Evolutionary conservation across 2,329 filamentous ascomycete species (phyloP).

Genomic region (Penicillium expansum): DNA sequence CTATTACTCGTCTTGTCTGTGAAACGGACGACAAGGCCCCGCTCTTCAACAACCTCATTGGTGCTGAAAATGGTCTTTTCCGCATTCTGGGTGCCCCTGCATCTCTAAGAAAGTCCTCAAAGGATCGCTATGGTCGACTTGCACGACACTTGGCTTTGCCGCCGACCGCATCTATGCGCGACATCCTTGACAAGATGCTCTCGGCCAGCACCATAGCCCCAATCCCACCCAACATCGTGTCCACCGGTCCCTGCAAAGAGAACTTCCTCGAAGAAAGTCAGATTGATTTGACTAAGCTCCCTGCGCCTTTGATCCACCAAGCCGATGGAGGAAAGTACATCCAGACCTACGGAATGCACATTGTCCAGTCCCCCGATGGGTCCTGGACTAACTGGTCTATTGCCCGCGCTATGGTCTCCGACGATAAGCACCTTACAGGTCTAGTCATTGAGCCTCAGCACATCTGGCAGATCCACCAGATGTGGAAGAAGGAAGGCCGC

Average conservation of each 20-base stretch:
- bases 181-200: slow-evolving; percentile 6
- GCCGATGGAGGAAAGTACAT: slow-evolving; percentile 52
- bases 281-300: slow-evolving; percentile 46
- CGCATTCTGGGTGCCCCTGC: slow-evolving; percentile 49
- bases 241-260: slow-evolving; percentile 47
- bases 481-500: slow-evolving; percentile 47
- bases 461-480: slow-evolving; percentile 47
- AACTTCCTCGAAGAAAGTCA: slow-evolving; percentile 38
- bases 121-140: slow-evolving; percentile 24
- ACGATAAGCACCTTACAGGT: slow-evolving; percentile 42
- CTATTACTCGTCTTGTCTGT: slow-evolving; percentile 48
- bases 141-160: slow-evolving; percentile 1
- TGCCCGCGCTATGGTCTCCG: slow-evolving; percentile 48
- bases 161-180: slow-evolving; percentile 15
- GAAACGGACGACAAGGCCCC: slow-evolving; percentile 50
- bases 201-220: background rate
- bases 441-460: slow-evolving; percentile 49
- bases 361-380: slow-evolving; percentile 47
- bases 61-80: slow-evolving; percentile 47
- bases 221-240: slow-evolving; percentile 21
- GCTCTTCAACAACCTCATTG: slow-evolving; percentile 53
- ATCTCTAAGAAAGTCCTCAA: slow-evolving; percentile 33
- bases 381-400: slow-evolving; percentile 47
- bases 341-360: slow-evolving; percentile 52
- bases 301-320: slow-evolving; percentile 45